Base-by-base conservation (phyloP, 2,329 filamentous ascomycete genomes). In the Fusarium staphyleae region DNA sequence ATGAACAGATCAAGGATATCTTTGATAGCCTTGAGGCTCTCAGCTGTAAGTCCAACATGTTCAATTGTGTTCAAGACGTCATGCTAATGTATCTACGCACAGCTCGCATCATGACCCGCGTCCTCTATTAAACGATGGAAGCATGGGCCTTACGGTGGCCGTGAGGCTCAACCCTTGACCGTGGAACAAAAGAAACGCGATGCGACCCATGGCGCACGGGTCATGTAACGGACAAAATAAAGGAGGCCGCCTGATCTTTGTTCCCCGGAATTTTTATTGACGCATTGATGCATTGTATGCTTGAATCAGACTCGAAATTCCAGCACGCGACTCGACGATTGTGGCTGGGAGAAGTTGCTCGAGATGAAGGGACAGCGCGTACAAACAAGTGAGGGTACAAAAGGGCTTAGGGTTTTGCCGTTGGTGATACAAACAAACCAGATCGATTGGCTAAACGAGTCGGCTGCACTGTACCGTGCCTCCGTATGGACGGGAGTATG, bases 1-100 rank as follows among this genome's bases (percentile, higher is more conserved):
- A 85, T 43, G 81, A 81, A 33, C 89, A 96, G 69, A 91, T 98
- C 72, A 93, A 91, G 76, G 87, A 91, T 55, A 86, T 99, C 48
- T 91, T 89, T 64, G 88, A 93, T 65, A 87, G 83, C 68, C 81
- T 99, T 32, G 92, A 98, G 74, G 84, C 82, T 53, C 81, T 97
- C 59, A 87, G 82, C 75, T 93, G 89, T 91, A 83, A 80, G 88
- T 70, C 11, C 15, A 57, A 37, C 16, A 30, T 18, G 41, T 6
- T 9, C 14, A 35, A 28, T 35, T n/a, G 29, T 12, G 9, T 30
- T 32, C 10, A 35, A 15, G 14, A 35, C 3, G 32, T 41, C 60
- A 46, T 61, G 41, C 59, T 62, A 45, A 62, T 37, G 13, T 29
- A 51, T 48, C n/a, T 33, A 36, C 35, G n/a, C 48, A 33, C 41